Conservation (phyloP, 148 eudicot species). For the Rheum nobile region DNA sequence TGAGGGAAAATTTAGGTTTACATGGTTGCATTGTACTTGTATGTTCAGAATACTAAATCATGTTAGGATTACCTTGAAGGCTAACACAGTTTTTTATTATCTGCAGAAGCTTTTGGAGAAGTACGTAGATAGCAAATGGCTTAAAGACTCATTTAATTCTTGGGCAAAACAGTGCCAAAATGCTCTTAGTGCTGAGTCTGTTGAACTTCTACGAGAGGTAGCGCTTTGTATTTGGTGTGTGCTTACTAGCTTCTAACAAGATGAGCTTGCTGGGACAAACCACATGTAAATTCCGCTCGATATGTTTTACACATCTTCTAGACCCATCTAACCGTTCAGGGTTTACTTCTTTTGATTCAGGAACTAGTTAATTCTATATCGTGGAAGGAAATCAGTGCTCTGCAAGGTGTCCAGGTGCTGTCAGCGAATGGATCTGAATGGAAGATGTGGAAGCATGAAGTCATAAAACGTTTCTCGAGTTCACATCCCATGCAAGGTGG, state of each 20-base stretch:
- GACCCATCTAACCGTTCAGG: neutral
- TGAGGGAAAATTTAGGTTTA: neutral
- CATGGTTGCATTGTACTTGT: neutral
- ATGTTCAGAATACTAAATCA: neutral
- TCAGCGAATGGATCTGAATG: constrained; percentile 50
- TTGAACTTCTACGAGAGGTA: constrained; percentile 89
- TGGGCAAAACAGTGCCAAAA: constrained; percentile 66
- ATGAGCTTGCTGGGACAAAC: neutral
- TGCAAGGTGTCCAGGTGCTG: constrained; percentile 32
- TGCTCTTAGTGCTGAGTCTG: constrained; percentile 68
- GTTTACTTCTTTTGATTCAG: constrained; percentile 24
- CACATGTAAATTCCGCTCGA: neutral
- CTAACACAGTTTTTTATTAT: neutral
- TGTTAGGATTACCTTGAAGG: neutral
- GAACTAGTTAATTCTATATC: constrained; percentile 62
- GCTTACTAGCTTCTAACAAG: neutral
- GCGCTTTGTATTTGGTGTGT: neutral
- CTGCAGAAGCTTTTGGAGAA: constrained; percentile 56
- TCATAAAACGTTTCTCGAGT: constrained; percentile 51
- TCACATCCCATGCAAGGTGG: constrained; percentile 30
- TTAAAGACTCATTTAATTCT: constrained; percentile 46
- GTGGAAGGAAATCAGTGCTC: constrained; percentile 58
- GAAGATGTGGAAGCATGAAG: constrained; percentile 79
- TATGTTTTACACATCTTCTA: neutral
- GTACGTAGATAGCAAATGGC: constrained; percentile 56